Conservation (phyloP, 805 yeast genomes). For the Saccharomycopsis synnaedendra region DNA sequence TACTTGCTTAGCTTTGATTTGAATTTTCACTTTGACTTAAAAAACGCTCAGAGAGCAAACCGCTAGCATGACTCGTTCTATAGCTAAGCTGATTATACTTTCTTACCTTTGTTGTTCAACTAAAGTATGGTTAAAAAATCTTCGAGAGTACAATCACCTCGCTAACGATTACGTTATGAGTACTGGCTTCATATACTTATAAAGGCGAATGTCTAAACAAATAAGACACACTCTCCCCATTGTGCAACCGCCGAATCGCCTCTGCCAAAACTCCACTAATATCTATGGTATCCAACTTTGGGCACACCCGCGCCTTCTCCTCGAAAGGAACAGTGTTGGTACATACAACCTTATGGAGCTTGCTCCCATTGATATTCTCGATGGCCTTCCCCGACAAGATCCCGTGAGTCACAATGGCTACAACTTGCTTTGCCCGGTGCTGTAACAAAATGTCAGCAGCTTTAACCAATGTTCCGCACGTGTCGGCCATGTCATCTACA, state of each 20-base stretch:
- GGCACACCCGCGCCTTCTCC: conserved; percentile 44
- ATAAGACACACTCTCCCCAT: conserved; percentile 91
- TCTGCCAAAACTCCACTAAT: conserved; percentile 84
- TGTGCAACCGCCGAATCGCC: conserved; percentile 86
- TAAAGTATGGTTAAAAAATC: too few relatives aligned
- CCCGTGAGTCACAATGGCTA: conserved; percentile 95
- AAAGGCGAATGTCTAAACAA: conserved; percentile 60
- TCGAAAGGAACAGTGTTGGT: conserved; percentile 88
- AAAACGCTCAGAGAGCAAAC: too few relatives aligned
- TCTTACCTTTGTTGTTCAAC: too few relatives aligned
- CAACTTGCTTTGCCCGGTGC: conserved; percentile 73
- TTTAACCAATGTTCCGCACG: conserved; percentile 93
- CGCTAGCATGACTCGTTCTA: too few relatives aligned
- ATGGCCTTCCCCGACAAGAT: conserved; percentile 81
- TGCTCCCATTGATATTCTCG: conserved; percentile 55
- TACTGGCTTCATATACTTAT: neutral
- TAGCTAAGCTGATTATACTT: too few relatives aligned
- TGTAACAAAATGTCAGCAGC: conserved; percentile 81
- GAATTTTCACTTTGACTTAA: too few relatives aligned
- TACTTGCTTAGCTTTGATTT: too few relatives aligned
- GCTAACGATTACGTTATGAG: too few relatives aligned
- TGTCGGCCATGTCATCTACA: conserved; percentile 97
- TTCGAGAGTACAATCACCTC: too few relatives aligned
- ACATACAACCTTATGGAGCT: conserved; percentile 67
- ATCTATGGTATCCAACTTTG: conserved; percentile 72